Evolutionary conservation across 2,329 filamentous ascomycete species (phyloP).

Genomic region (Microcyclospora tardicrescens): DNA sequence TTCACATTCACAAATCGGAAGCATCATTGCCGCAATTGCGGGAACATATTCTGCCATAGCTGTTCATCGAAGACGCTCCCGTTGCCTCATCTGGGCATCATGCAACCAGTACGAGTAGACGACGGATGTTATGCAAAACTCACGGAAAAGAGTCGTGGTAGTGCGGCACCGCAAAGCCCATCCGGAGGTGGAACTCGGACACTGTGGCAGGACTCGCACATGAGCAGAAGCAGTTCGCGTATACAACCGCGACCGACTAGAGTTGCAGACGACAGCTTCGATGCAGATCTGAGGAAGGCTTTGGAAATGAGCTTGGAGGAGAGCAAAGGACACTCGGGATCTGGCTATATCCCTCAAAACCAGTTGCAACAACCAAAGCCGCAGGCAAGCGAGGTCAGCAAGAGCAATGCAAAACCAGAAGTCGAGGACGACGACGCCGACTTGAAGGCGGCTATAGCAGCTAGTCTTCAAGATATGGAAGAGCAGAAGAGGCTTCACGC

Average conservation of each 20-base stretch:
- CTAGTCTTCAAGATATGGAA: conserved; percentile 92
- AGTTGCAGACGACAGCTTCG: conserved; percentile 70
- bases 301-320: conserved; percentile 96
- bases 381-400: conserved; percentile 19
- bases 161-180: conserved; percentile 16
- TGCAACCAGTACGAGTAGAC: conserved; percentile 83
- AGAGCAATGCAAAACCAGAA: conserved; percentile 8
- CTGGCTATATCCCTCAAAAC: conserved; percentile 56
- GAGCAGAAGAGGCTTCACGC: conserved; percentile 90
- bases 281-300: conserved; percentile 87
- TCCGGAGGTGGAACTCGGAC: conserved; percentile 37
- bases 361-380: conserved; percentile 11
- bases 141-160: conserved; percentile 53
- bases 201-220: conserved; percentile 39
- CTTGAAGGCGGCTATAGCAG: conserved; percentile 85
- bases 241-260: conserved; percentile 89
- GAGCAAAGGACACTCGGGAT: conserved; percentile 57
- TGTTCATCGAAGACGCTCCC: conserved; percentile 84
- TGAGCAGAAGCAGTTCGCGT: conserved; percentile 17
- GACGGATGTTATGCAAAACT: conserved; percentile 90
- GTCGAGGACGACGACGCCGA: conserved; percentile 64
- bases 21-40: conserved; percentile 95
- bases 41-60: conserved; percentile 91
- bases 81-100: conserved; percentile 82
- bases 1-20: conserved; percentile 98